Evolutionary conservation across 352 stramenopile genomes (phyloP), one percentile per base, ranked within the genome.

Genomic region (Vaucheria bursata): DNA sequence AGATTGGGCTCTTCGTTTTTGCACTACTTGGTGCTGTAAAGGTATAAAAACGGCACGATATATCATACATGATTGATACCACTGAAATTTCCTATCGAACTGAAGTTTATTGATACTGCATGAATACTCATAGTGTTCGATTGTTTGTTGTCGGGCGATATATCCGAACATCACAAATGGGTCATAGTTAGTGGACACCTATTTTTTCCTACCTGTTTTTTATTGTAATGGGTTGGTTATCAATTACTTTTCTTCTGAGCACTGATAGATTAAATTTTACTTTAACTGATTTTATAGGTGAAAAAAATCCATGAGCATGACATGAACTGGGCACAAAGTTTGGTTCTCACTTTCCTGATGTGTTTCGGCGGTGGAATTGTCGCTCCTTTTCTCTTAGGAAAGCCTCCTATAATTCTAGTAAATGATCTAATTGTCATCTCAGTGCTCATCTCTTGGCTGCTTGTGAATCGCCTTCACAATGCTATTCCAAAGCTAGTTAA

Each of bases 341-440:
- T 84, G 4, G 79, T 84, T 2, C 76, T 84, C 37, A 81, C 76
- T 29, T 84, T 83, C 79, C 50, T 84, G 31, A 78, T 81, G 65
- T 69, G 35, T 12, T 84, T 84, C 52, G 79, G 73, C 12, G 79
- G 79, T 12, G 79, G 79, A 33, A 84, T 81, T 59, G 39, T 84
- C 6, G 76, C 76, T 35, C 79, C 79, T 29, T 82, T 84, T 49
- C 76, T 84, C n/a, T 73, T 84, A 40, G 79, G 79, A 59, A 80
- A 81, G 73, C 75, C 79, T 29, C 79, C 79, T 4, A 76, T 84
- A 40, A 72, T 84, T 34, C 53, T 84, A 68, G 66, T 83, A 35
- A 84, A 84, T 70, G 79, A 84, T 52, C 37, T 84, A 52, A 59
- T 84, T 6, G 79, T 84, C 6, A 25, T 64, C 7, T 32, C 73